These are phyloP conservation scores for Perkinsus olseni DNA, from an alignment of 169 alveolate genomes.

Conservation along the genomic window DNA sequence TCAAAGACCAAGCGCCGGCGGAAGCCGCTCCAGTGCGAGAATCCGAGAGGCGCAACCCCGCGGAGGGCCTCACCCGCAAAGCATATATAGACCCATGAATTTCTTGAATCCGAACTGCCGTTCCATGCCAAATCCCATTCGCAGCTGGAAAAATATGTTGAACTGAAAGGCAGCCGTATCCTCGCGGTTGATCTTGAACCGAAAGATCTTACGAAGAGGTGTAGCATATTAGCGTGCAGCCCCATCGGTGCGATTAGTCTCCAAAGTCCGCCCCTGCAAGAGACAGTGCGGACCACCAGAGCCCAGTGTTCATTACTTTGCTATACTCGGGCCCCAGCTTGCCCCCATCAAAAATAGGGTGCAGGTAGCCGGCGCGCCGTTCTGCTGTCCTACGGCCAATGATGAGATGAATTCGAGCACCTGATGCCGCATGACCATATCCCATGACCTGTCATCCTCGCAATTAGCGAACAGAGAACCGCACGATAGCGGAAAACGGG, in stretches of 20 bases:
- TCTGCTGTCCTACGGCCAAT: neutral
- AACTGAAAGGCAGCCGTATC: neutral
- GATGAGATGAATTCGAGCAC: neutral
- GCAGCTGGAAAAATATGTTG: neutral
- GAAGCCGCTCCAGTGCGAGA: neutral
- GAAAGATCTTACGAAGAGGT: neutral
- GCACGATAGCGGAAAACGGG: too few species aligned
- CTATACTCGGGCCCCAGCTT: neutral
- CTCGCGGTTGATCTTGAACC: neutral
- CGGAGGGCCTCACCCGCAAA: conserved; percentile 8
- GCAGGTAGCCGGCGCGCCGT: neutral
- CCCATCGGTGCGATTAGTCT: neutral
- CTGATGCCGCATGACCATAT: neutral
- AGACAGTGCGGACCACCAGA: neutral
- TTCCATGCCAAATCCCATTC: neutral
- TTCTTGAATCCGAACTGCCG: neutral
- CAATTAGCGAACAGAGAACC: neutral
- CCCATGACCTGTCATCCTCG: neutral
- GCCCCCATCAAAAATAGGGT: neutral
- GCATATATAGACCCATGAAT: conserved; percentile 8
- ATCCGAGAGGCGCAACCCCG: conserved; percentile 3
- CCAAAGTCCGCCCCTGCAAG: neutral
- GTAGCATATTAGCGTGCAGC: neutral
- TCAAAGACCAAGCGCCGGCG: too few species aligned
- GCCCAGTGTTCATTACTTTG: neutral